Percentiles rank a stretch among this genome's conserved stretches.
Conservation (phyloP, 2,329 filamentous ascomycete genomes). For the Microthyrium microscopicum region DNA sequence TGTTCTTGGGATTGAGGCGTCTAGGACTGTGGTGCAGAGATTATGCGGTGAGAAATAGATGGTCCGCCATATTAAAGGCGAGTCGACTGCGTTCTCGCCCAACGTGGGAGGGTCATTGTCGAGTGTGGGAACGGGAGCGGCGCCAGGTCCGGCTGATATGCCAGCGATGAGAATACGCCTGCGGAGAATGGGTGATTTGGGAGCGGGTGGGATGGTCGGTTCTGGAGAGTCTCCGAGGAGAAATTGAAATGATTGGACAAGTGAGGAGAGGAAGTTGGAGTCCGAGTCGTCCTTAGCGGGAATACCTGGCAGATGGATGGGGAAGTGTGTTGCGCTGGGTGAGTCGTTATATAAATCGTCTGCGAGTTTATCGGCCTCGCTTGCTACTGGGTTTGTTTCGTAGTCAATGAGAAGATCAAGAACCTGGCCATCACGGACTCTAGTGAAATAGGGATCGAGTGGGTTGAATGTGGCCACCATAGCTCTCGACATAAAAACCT, state of each 20-base stretch:
- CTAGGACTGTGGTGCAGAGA: slow-evolving; percentile 44
- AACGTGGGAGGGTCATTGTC: slow-evolving; percentile 35
- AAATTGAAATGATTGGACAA: slow-evolving; percentile 20
- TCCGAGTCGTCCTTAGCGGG: background rate
- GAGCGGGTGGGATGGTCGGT: slow-evolving; percentile 3
- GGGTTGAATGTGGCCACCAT: slow-evolving; percentile 51
- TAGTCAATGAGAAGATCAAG: slow-evolving; percentile 57
- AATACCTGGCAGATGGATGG: too few relatives aligned
- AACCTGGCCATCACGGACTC: slow-evolving; percentile 54
- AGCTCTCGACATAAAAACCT: slow-evolving; percentile 61
- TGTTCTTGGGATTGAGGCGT: slow-evolving; percentile 31
- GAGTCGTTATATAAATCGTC: too few relatives aligned
- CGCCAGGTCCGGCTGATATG: slow-evolving; percentile 42
- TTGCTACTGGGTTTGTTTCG: too few relatives aligned
- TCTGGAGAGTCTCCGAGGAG: slow-evolving; percentile 14
- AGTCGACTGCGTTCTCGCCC: slow-evolving; percentile 19
- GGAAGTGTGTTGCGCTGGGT: too few relatives aligned
- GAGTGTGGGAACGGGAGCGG: slow-evolving; percentile 53
- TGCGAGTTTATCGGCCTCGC: too few relatives aligned
- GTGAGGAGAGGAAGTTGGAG: slow-evolving; percentile 15
- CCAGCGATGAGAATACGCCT: slow-evolving; percentile 30
- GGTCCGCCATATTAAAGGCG: slow-evolving; percentile 47
- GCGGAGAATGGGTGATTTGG: slow-evolving; percentile 9
- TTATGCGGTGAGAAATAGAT: slow-evolving; percentile 53
- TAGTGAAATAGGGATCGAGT: slow-evolving; percentile 69